Conservation (phyloP, 2,329 filamentous ascomycete species). For the Malbranchea cinnamomea region DNA sequence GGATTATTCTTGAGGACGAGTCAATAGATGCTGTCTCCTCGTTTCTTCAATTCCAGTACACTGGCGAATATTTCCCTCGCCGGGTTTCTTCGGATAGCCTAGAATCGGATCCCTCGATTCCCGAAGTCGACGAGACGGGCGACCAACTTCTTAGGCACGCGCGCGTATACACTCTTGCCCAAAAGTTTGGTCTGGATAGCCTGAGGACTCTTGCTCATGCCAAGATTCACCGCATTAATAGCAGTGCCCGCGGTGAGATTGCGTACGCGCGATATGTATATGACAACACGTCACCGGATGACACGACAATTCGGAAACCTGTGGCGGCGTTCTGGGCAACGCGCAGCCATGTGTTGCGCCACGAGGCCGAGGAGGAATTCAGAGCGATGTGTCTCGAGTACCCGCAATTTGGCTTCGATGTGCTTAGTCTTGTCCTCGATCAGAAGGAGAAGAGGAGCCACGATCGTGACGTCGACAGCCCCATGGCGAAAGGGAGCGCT, state of each 20-base stretch:
- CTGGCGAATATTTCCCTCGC: constrained; percentile 68
- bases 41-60: constrained; percentile 74
- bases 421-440: constrained; percentile 47
- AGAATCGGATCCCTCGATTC: constrained; percentile 51
- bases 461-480: constrained; percentile 22
- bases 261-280: constrained; percentile 86
- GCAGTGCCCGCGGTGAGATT: constrained; percentile 78
- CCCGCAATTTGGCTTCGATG: constrained; percentile 85
- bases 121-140: constrained; percentile 59
- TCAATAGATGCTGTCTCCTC: constrained; percentile 60
- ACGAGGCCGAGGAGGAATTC: constrained; percentile 80
- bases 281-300: constrained; percentile 53
- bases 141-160: constrained; percentile 77
- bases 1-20: constrained; percentile 53
- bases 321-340: constrained; percentile 86
- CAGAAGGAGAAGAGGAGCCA: constrained; percentile 28
- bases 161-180: constrained; percentile 74
- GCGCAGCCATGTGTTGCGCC: constrained; percentile 61
- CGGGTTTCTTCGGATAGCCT: constrained; percentile 48
- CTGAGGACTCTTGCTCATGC: constrained; percentile 66
- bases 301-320: constrained; percentile 60
- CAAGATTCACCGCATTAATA: constrained; percentile 87
- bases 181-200: constrained; percentile 53
- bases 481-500: constrained; percentile 20
- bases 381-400: constrained; percentile 71